A percentile compares a stretch with the other conserved stretches of the same genome.
Evolutionary conservation across 257 asterid genomes (phyloP).

Genomic region (Solanum gracilifrons): DNA sequence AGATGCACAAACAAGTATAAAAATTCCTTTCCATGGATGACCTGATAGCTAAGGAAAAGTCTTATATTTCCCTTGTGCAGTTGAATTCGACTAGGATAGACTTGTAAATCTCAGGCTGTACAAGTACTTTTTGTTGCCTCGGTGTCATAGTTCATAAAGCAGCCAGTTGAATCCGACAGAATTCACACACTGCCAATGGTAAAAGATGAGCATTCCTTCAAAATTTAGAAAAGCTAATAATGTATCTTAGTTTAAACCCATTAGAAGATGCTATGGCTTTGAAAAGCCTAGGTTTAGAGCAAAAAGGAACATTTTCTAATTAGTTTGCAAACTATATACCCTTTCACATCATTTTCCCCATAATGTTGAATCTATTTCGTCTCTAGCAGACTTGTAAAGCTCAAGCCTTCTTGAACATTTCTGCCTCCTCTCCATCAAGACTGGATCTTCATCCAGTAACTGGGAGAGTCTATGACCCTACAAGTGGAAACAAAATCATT

Average conservation of each 20-base stretch:
- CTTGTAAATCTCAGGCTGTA: background rate
- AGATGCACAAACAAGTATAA: background rate
- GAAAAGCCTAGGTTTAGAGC: background rate
- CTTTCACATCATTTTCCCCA: constrained; percentile 14
- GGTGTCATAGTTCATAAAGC: background rate
- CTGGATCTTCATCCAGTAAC: constrained; percentile 27
- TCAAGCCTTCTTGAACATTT: constrained; percentile 21
- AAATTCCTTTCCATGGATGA: background rate
- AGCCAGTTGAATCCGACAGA: background rate
- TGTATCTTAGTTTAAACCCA: background rate
- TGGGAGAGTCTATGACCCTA: constrained; percentile 19
- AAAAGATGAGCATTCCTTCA: background rate
- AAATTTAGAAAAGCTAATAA: background rate
- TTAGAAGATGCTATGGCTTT: background rate
- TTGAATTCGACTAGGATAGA: background rate
- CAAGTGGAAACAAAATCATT: background rate
- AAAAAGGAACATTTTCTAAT: background rate
- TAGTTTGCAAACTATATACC: background rate
- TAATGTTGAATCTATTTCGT: constrained; percentile 20
- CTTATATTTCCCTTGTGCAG: background rate
- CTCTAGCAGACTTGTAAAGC: constrained; percentile 29
- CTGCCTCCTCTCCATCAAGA: constrained; percentile 23
- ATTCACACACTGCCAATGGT: background rate
- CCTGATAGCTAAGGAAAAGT: background rate
- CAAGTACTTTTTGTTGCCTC: background rate